phyloP scores from a whole-genome alignment of 208 protist genomes.

The Trypanosoma scelopori region DNA sequence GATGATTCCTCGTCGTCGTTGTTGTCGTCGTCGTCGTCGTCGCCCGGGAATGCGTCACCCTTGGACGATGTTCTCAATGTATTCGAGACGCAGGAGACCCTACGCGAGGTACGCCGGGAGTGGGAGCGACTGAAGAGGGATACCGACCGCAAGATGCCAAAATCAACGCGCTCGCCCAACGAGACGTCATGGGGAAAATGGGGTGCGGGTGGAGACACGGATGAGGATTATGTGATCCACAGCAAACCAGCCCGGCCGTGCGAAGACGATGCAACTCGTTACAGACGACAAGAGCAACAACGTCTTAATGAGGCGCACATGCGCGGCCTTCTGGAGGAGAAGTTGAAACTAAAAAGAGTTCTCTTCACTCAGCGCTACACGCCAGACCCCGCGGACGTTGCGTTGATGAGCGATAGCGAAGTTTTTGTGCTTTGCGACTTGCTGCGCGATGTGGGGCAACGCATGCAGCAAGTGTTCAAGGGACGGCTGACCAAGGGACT shows the following conservation, averaged over 20 bases:
- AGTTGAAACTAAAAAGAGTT: constrained; percentile 41
- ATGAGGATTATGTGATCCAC: constrained; percentile 31
- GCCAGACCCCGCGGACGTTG: constrained; percentile 63
- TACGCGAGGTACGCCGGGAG: constrained; percentile 21
- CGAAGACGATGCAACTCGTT: background rate
- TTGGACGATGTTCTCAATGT: constrained; percentile 11
- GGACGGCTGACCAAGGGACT: constrained; percentile 43
- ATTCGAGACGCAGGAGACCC: constrained; percentile 16
- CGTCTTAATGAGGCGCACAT: constrained; percentile 31
- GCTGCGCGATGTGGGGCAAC: constrained; percentile 28
- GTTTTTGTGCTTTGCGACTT: constrained; percentile 54
- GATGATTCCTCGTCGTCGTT: background rate
- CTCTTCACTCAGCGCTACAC: constrained; percentile 54
- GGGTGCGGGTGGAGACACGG: background rate
- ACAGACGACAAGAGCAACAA: background rate
- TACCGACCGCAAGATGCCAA: constrained; percentile 21
- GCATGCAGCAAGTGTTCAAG: constrained; percentile 40
- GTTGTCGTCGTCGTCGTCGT: background rate
- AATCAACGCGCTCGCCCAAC: background rate
- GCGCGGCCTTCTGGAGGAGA: constrained; percentile 47
- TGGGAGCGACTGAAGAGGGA: constrained; percentile 32
- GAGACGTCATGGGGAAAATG: background rate
- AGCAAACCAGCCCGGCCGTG: constrained; percentile 1
- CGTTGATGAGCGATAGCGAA: constrained; percentile 73
- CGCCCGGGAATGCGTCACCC: background rate